Base-by-base conservation (phyloP, 306 rosid species). In the Dalbergia cultrata region DNA sequence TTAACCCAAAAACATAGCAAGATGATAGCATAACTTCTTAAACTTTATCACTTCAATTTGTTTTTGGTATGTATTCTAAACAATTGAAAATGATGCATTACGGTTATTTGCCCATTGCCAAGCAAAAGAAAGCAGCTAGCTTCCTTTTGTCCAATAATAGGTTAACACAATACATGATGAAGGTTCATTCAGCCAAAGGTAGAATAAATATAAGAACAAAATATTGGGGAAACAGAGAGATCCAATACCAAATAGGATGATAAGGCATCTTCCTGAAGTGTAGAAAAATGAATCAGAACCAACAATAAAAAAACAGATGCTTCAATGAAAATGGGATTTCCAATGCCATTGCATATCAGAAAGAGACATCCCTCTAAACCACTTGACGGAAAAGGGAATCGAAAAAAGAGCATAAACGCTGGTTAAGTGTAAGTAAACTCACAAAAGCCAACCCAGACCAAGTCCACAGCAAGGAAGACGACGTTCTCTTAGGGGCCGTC, bases 371-470 rank as follows among this genome's bases (percentile, higher is more conserved):
- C 45, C 9, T 26, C 31, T 26, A 2, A 26, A 26, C 31, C 31
- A 26, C 31, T 26, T 26, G 31, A 26, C 31, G 31, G 31, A 26
- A 26, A 26, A 26, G 31, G 31, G 3, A 1, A 26, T 3, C 16
- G 0, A 16, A 50, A 50, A 67, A 66, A 57, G 5, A 2, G 18
- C 13, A 47, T 13, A 75, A 31, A 62, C 45, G 7, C 11, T 5
- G 31, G 17, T 47, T 17, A 9, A 60, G 57, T 43, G 22, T 9
- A 37, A 53, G 31, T 13, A 13, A 82, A 90, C 98, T 90, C 75
- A 94, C 96, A 94, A 84, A 70, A 90, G 41, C 97, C 98, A 94
- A 70, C 96, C 97, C 12, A 85, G 47, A 43, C 98, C 96, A 67
- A 90, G 57, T 65, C 97, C 97, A 80, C 97, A 94, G 67, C 92